These are phyloP conservation scores for Physcomitrium patens DNA, from an alignment of 225 moss, liverwort and hornwort genomes.

Conservation along the genomic window DNA sequence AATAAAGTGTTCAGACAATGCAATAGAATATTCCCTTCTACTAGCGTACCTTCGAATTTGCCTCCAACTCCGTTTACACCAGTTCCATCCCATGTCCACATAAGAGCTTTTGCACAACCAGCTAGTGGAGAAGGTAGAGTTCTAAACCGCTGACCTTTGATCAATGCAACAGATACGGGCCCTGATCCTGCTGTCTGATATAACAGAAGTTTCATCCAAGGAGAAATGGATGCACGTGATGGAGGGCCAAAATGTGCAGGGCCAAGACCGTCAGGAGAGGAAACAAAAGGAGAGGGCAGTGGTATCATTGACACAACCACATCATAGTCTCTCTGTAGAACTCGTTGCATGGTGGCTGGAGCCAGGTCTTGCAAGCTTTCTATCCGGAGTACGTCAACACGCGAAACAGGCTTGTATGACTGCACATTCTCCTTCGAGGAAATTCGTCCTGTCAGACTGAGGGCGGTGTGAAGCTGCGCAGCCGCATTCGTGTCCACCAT, in stretches of 20 bases:
- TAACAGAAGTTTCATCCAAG: slow-evolving; percentile 97
- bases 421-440: slow-evolving; percentile 53
- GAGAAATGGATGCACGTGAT: slow-evolving; percentile 80
- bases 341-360: slow-evolving; percentile 87
- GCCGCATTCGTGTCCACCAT: slow-evolving; percentile 19
- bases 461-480: slow-evolving; percentile 37
- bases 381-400: slow-evolving; percentile 94
- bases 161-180: slow-evolving; percentile 63
- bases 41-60: slow-evolving; percentile 87
- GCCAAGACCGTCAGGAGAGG: slow-evolving; percentile 80
- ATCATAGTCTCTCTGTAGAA: slow-evolving; percentile 91
- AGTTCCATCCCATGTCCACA: slow-evolving; percentile 97
- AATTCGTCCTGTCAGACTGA: slow-evolving; percentile 46
- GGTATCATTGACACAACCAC: slow-evolving; percentile 99
- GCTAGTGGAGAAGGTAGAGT: slow-evolving; percentile 82
- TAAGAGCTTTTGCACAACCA: slow-evolving; percentile 87
- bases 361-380: slow-evolving; percentile 95
- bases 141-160: slow-evolving; percentile 75
- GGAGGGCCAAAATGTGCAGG: slow-evolving; percentile 99
- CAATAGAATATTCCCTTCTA: slow-evolving; percentile 79
- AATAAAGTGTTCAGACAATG: slow-evolving; percentile 85
- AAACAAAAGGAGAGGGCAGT: slow-evolving; percentile 86
- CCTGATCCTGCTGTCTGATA: slow-evolving; percentile 74
- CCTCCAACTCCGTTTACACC: slow-evolving; percentile 89
- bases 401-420: slow-evolving; percentile 61